Conservation (phyloP, 345 rosid species). For the Turritis glabra region DNA sequence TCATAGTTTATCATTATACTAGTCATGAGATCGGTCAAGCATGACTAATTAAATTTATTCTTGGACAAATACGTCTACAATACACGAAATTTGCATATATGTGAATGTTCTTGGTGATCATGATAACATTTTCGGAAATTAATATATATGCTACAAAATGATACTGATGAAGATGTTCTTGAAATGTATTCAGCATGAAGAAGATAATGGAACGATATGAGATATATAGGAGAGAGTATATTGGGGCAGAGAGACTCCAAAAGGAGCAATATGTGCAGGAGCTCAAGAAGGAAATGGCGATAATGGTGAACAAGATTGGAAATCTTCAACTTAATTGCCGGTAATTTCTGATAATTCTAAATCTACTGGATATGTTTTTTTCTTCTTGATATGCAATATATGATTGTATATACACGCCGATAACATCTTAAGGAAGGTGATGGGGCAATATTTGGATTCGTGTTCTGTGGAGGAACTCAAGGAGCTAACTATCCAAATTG, state of each 20-base stretch:
- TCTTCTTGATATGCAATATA: neutral
- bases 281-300: slow-evolving; percentile 43
- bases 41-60: neutral
- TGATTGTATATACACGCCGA: neutral
- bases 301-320: slow-evolving; percentile 53
- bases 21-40: neutral
- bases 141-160: neutral
- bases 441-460: slow-evolving; percentile 53
- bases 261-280: slow-evolving; percentile 42
- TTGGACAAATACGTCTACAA: neutral
- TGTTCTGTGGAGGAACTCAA: slow-evolving; percentile 53
- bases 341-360: slow-evolving; percentile 36
- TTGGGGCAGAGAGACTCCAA: slow-evolving; percentile 5
- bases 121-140: neutral
- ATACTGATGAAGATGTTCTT: neutral
- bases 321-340: slow-evolving; percentile 46
- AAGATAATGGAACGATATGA: slow-evolving; percentile 49
- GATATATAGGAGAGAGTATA: slow-evolving; percentile 28
- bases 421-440: slow-evolving; percentile 47
- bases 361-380: neutral
- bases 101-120: neutral
- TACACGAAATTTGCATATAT: neutral
- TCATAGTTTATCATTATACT: neutral
- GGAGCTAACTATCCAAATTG: slow-evolving; percentile 46
- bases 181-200: slow-evolving; percentile 42